These are phyloP conservation scores for Candida smagusa DNA, from an alignment of 1,139 yeast species.

Conservation along the genomic window DNA sequence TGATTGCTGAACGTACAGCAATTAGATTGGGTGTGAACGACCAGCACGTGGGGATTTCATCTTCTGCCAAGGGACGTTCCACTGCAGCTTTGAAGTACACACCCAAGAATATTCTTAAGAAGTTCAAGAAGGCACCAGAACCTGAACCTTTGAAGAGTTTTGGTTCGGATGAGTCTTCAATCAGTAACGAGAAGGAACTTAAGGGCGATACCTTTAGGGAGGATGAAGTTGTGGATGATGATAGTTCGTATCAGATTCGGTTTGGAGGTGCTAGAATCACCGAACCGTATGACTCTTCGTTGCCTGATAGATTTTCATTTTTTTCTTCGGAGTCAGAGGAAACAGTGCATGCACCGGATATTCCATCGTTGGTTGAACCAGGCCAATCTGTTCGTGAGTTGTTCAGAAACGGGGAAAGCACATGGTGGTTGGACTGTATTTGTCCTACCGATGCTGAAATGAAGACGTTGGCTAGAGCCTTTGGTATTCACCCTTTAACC, in stretches of 20 bases:
- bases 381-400: conserved; percentile 64
- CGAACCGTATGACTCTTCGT: conserved; percentile 14
- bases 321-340: conserved; percentile 80
- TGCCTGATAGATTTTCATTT: conserved; percentile 70
- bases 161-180: conserved; percentile 4
- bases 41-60: conserved; percentile 15
- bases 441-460: conserved; percentile 70
- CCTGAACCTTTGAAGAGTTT: not conserved
- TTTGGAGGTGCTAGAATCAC: conserved; percentile 33
- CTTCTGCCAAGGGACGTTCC: conserved; percentile 15
- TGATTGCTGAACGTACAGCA: conserved; percentile 31
- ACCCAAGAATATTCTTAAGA: conserved; percentile 39
- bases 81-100: conserved; percentile 63
- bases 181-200: conserved; percentile 2
- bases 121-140: conserved; percentile 10
- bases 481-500: conserved; percentile 81
- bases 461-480: conserved; percentile 63
- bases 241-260: conserved; percentile 20
- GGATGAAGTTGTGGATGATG: conserved; percentile 8
- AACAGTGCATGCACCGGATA: conserved; percentile 85
- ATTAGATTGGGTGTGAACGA: conserved; percentile 13
- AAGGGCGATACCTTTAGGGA: not conserved
- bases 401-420: conserved; percentile 58
- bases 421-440: conserved; percentile 77
- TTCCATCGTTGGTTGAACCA: conserved; percentile 67